Evolutionary conservation across 2,329 filamentous ascomycete genomes (phyloP).

Genomic region (Phyllosticta citrichinensis): DNA sequence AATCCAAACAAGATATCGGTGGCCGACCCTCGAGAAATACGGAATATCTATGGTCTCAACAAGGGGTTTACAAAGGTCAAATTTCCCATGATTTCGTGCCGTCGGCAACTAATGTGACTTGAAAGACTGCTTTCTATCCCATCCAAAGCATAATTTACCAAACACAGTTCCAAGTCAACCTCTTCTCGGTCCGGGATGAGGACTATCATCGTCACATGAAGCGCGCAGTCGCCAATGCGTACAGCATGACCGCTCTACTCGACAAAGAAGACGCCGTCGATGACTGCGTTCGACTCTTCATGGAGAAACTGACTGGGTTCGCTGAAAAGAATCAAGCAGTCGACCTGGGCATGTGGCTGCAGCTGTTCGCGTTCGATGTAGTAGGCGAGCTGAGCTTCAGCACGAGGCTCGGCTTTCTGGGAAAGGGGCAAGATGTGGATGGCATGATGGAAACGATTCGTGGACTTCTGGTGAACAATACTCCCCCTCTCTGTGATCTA

Average conservation of each 20-base stretch:
- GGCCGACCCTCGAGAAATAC: conserved; percentile 62
- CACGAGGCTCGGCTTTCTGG: conserved; percentile 34
- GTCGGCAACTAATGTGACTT: background rate
- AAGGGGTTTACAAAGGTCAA: conserved; percentile 29
- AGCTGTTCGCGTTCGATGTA: conserved; percentile 32
- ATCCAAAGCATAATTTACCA: conserved; percentile 18
- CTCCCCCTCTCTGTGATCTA: too few relatives aligned
- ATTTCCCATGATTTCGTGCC: conserved; percentile 6
- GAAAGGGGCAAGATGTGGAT: conserved; percentile 31
- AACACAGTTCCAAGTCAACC: conserved; percentile 14
- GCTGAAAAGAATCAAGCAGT: conserved; percentile 14
- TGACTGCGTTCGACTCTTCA: conserved; percentile 17
- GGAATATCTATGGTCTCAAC: conserved; percentile 54
- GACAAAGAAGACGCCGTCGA: conserved; percentile 20
- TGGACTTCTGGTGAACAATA: conserved; percentile 13
- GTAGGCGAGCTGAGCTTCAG: conserved; percentile 33
- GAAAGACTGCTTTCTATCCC: conserved; percentile 20
- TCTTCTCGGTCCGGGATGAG: conserved; percentile 33
- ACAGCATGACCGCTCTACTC: conserved; percentile 33
- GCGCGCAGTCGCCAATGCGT: conserved; percentile 29
- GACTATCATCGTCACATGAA: conserved; percentile 32
- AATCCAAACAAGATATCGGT: conserved; percentile 72
- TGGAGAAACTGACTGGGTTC: conserved; percentile 16
- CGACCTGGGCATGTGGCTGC: conserved; percentile 21
- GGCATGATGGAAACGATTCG: conserved; percentile 19